Evolutionary conservation across 1,284 basidiomycete species (phyloP), one percentile per base, ranked within the genome.

Genomic region (Moesziomyces globuligerus): DNA sequence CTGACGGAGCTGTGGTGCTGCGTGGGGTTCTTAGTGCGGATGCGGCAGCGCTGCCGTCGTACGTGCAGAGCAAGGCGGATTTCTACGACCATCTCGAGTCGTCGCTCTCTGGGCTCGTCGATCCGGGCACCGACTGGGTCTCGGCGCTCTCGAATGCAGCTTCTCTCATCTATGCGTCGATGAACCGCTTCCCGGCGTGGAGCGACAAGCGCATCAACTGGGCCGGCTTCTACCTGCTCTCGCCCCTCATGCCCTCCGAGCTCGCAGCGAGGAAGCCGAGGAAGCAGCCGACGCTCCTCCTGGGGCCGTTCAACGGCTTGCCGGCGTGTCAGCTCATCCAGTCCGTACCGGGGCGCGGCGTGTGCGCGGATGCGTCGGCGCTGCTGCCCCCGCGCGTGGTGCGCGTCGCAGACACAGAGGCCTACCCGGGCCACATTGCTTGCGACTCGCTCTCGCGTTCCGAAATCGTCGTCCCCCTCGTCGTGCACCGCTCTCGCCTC

Each of bases 11-110:
- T n/a, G n/a, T n/a, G n/a, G n/a, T n/a, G n/a, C n/a, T n/a, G n/a
- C n/a, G n/a, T n/a, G n/a, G n/a, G 6, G 6, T 21, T 10, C 20
- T 8, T 18, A 75, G 69, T 65, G 80, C 80, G 24, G 80, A 82
- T 42, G 78, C 92, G 90, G 75, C 94, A 90, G 66, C 91, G 88
- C 69, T 91, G 88, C 92, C 93, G 89, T 37, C 58, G 28, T 50
- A 68, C 43, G 54, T 82, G 38, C 32, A 49, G 10, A 57, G 69
- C 43, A 83, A 82, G 50, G 40, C 58, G n/a, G 74, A 69, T 15
- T 82, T 84, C 43, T 84, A 84, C 71, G 73, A 72, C 42, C 83
- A 84, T 54, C 71, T 84, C 26, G 55, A 66, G 21, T 36, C 60
- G 3, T 78, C 77, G 4, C 59, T 83, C 15, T 23, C 49, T 0